These are phyloP conservation scores for Didymella sp. DNA, from an alignment of 2,329 filamentous ascomycete genomes.

Conservation along the genomic window DNA sequence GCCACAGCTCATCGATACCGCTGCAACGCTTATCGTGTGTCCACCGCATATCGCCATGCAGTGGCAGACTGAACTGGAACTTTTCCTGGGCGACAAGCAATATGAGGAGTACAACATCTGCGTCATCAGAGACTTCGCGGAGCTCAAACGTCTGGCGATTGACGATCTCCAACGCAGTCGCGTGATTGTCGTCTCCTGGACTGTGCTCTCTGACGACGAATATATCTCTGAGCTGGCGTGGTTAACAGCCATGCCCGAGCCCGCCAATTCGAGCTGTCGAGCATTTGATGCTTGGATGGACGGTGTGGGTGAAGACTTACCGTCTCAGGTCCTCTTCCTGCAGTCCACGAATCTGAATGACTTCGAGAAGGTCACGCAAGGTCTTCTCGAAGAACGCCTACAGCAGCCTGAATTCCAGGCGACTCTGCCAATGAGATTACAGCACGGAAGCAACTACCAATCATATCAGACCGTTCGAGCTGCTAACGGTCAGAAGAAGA, in stretches of 20 bases:
- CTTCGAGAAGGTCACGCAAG: constrained; percentile 38
- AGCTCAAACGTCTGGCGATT: constrained; percentile 55
- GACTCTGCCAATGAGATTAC: constrained; percentile 50
- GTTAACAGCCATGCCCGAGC: constrained; percentile 57
- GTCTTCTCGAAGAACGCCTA: constrained; percentile 33
- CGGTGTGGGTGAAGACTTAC: constrained; percentile 53
- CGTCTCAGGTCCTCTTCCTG: constrained; percentile 51
- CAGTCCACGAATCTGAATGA: constrained; percentile 35
- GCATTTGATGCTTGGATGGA: constrained; percentile 63
- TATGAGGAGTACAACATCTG: constrained; percentile 53
- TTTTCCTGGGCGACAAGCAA: constrained; percentile 54
- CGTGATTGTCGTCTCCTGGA: constrained; percentile 64
- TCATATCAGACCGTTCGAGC: constrained; percentile 23
- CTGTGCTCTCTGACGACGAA: constrained; percentile 53
- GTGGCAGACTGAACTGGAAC: constrained; percentile 63
- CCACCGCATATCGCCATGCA: constrained; percentile 63
- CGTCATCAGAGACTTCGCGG: constrained; percentile 49
- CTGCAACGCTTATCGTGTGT: constrained; percentile 67
- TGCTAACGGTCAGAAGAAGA: constrained; percentile 1
- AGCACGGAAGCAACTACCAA: constrained; percentile 45
- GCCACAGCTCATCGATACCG: constrained; percentile 51
- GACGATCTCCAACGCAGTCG: constrained; percentile 56
- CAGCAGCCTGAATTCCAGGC: constrained; percentile 47
- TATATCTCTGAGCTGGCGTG: constrained; percentile 61
- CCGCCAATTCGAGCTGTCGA: constrained; percentile 50